Conservation (phyloP, 192 early-diverging fungal species). For the Coemansia sp. region DNA sequence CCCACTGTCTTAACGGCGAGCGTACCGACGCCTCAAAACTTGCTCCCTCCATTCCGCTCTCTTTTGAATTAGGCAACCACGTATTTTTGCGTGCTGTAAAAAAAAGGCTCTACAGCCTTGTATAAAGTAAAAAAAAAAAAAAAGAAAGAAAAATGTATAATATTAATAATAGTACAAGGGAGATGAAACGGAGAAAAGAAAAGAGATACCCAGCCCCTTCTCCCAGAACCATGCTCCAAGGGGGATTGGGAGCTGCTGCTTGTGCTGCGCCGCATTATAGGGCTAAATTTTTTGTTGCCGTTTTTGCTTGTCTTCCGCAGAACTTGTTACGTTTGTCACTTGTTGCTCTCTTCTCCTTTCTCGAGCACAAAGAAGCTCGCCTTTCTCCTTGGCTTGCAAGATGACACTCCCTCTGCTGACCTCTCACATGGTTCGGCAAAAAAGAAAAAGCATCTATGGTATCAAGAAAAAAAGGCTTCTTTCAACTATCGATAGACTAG, state of each 20-base stretch:
- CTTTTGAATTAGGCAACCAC: not conserved
- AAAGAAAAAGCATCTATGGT: not conserved
- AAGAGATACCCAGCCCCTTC: not conserved
- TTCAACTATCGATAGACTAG: not conserved
- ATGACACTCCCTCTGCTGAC: not conserved
- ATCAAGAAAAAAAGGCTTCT: not conserved
- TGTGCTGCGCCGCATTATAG: not conserved
- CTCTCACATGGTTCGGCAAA: not conserved
- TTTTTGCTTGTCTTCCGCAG: not conserved
- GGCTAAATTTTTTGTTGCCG: not conserved
- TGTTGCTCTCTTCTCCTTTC: not conserved
- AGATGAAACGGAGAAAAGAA: not conserved
- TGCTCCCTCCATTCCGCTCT: constrained; percentile 4
- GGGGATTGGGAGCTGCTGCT: not conserved
- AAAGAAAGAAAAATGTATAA: not conserved
- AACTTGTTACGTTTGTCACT: not conserved
- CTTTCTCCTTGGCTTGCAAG: not conserved
- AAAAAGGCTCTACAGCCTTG: not conserved
- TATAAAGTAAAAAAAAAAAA: not conserved
- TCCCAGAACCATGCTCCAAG: not conserved
- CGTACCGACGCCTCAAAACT: constrained; percentile 4
- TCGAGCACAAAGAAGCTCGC: not conserved
- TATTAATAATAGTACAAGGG: not conserved
- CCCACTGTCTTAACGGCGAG: constrained; percentile 2
- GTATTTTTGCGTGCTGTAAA: not conserved